Percentiles rank a stretch among this genome's conserved stretches.
These are phyloP conservation scores for Aspergillus sclerotialis DNA, from an alignment of 2,329 filamentous ascomycete genomes.

Conservation along the genomic window DNA sequence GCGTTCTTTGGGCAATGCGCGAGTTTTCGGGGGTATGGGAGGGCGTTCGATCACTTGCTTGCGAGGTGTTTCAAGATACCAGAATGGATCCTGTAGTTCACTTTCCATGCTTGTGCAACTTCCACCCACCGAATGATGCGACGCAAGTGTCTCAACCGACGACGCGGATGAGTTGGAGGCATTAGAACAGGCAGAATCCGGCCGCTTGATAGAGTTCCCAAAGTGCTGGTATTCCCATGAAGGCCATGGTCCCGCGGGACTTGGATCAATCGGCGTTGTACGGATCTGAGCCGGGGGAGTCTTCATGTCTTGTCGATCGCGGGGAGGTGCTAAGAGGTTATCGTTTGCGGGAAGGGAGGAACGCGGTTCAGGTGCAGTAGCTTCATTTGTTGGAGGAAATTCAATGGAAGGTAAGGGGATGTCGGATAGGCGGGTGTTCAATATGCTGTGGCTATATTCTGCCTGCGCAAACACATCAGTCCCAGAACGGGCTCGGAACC, in stretches of 20 bases:
- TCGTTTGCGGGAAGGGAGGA: conserved; percentile 20
- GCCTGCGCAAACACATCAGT: conserved; percentile 28
- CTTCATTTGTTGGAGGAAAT: conserved; percentile 23
- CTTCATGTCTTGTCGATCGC: conserved; percentile 31
- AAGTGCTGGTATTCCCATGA: conserved; percentile 22
- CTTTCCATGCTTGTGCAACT: conserved; percentile 57
- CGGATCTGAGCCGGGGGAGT: conserved; percentile 41
- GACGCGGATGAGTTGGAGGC: conserved; percentile 58
- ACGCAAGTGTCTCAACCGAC: conserved; percentile 51
- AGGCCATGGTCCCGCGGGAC: conserved; percentile 23
- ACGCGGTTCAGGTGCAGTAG: conserved; percentile 17
- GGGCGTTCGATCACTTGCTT: conserved; percentile 34
- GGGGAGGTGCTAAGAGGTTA: conserved; percentile 33
- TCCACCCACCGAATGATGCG: conserved; percentile 51
- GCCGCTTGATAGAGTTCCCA: conserved; percentile 45
- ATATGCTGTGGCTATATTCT: conserved; percentile 28
- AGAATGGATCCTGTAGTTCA: conserved; percentile 52
- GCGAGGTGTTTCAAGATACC: conserved; percentile 33
- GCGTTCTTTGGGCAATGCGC: conserved; percentile 22
- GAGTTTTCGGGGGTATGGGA: conserved; percentile 23
- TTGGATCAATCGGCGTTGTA: conserved; percentile 25
- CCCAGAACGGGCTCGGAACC: conserved; percentile 32
- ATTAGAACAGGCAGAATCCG: conserved; percentile 52
- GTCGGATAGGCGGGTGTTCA: conserved; percentile 27
- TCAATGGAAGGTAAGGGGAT: conserved; percentile 39